Evolutionary conservation across 345 rosid species (phyloP).

Genomic region (Streptanthus diversifolius): DNA sequence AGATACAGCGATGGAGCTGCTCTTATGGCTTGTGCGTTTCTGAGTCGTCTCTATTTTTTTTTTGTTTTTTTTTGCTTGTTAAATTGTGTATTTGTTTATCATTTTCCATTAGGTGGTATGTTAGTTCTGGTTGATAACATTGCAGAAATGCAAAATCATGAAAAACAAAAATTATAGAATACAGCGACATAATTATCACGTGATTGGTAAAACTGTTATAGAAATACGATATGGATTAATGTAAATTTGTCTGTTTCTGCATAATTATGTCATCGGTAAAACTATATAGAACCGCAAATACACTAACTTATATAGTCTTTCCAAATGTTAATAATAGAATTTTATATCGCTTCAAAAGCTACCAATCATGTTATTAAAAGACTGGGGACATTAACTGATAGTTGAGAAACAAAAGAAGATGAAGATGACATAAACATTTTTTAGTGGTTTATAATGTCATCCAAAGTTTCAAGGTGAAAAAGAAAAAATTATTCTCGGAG

Average conservation of each 20-base stretch:
- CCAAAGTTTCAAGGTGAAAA: background rate
- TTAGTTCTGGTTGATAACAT: background rate
- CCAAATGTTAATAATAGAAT: background rate
- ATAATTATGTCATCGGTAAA: background rate
- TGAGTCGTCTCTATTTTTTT: background rate
- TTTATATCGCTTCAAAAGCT: conserved; percentile 6
- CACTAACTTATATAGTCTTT: background rate
- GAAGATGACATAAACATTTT: background rate
- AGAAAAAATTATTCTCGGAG: too few relatives aligned
- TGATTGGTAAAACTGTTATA: background rate
- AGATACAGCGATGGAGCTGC: too few relatives aligned
- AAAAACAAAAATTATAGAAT: background rate
- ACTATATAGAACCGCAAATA: background rate
- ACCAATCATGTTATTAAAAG: conserved; percentile 13
- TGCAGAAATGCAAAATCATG: background rate
- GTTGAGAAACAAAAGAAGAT: background rate
- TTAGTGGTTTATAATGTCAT: background rate
- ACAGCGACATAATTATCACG: background rate
- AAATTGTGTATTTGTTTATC: background rate
- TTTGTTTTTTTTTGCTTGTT: background rate
- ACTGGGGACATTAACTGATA: conserved; percentile 4
- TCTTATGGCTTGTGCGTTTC: conserved; percentile 58
- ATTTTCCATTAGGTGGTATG: background rate
- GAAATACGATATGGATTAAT: background rate
- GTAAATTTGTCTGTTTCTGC: background rate